Base-by-base conservation (phyloP, 768 basidiomycete species). In the Amanita subjunquillea region DNA sequence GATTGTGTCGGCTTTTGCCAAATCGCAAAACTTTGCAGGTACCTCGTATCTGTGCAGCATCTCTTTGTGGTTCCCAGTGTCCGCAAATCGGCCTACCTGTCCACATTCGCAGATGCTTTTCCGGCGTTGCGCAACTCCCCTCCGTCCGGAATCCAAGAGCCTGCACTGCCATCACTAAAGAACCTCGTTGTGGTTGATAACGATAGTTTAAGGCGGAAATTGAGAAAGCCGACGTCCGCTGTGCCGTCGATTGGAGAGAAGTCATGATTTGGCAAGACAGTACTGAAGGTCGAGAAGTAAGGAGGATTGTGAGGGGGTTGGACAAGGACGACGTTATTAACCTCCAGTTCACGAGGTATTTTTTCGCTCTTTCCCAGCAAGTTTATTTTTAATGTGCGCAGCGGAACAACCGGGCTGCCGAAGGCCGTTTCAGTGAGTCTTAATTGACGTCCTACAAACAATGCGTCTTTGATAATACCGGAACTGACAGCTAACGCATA, bases 331-430 rank as follows among this genome's bases (percentile, higher is more conserved):
- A 91, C 27, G 72, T 90, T 4, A 81, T 90, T 45, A 92, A 89
- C 60, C 59, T 92, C 53, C 89, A 92, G 60, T 92, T 91, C 60
- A 91, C 89, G 30, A 91, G 87, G 87, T 86, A 55, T 9, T 65
- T 32, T 54, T 23, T 45, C 50, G 23, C 25, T 40, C 27, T n/a
- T 42, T 1, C 25, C 20, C 29, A 20, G 10, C 29, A 20, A n/a
- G 32, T n/a, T 23, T 22, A n/a, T 29, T 12, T 15, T 51, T 42
- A 40, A 20, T 36, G 27, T 25, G 41, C 47, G 42, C 56, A 90
- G 88, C 58, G 87, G 87, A 3, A 90, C 90, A 8, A 90, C 89
- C 2, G 89, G 87, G 12, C 62, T 72, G 0, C 88, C 90, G 0
- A 92, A 91, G 64, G 90, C 87, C 15, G 89, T 89, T 50, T 87